Conservation (phyloP, 331 rosid species). For the Rosa hybrid region DNA sequence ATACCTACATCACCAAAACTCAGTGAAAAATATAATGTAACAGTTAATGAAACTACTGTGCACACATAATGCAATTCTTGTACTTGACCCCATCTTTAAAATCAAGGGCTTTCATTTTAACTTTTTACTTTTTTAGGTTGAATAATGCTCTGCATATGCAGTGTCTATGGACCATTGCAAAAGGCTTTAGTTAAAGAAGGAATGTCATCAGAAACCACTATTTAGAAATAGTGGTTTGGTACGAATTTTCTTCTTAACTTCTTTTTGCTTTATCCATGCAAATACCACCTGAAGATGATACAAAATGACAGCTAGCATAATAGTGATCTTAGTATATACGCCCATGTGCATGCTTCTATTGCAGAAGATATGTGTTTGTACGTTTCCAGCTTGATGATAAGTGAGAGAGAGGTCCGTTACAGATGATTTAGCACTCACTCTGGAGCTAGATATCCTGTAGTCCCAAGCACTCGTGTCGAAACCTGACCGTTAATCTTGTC, state of each 20-base stretch:
- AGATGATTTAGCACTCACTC: slow-evolving; percentile 67
- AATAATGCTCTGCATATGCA: background rate
- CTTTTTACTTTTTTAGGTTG: background rate
- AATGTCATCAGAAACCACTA: background rate
- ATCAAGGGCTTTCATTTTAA: background rate
- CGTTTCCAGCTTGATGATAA: slow-evolving; percentile 16
- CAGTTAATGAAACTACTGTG: background rate
- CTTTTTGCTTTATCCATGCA: background rate
- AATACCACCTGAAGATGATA: slow-evolving; percentile 17
- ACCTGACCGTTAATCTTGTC: slow-evolving; percentile 83
- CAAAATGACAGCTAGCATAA: slow-evolving; percentile 16
- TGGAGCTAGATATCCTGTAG: slow-evolving; percentile 97
- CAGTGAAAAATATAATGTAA: background rate
- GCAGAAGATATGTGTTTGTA: slow-evolving; percentile 14
- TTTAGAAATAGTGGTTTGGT: background rate
- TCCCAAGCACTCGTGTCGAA: slow-evolving; percentile 83
- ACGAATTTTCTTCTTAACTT: background rate
- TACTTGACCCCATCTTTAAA: background rate
- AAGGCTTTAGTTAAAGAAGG: background rate
- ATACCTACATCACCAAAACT: slow-evolving; percentile 54
- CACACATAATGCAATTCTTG: slow-evolving; percentile 3
- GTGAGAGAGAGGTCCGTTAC: slow-evolving; percentile 23
- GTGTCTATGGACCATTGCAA: background rate
- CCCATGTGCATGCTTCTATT: slow-evolving; percentile 47
- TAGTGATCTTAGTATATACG: slow-evolving; percentile 13